These are phyloP conservation scores for Gonapodya prolifera DNA, from an alignment of 192 early-diverging fungal genomes.

Conservation along the genomic window DNA sequence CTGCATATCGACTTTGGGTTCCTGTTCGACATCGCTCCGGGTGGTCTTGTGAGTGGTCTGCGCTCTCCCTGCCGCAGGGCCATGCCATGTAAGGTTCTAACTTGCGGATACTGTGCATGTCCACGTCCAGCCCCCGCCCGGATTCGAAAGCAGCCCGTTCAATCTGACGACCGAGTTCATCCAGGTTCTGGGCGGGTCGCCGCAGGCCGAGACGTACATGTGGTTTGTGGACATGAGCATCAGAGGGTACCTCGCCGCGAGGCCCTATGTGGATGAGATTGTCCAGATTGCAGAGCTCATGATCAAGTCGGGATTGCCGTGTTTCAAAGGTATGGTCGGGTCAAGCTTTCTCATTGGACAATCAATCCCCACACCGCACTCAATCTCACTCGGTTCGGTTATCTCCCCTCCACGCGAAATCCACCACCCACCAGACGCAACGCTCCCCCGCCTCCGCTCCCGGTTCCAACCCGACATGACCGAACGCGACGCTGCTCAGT, in stretches of 20 bases:
- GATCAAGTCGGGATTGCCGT: conserved; percentile 91
- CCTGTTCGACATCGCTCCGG: conserved; percentile 96
- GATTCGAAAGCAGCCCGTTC: conserved; percentile 92
- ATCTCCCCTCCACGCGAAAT: too few species aligned
- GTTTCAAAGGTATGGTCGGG: conserved; percentile 64
- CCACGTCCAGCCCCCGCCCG: too few species aligned
- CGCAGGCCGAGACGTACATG: conserved; percentile 63
- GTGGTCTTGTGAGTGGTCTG: too few species aligned
- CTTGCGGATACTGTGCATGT: too few species aligned
- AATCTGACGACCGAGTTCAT: conserved; percentile 97
- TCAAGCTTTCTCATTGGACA: too few species aligned
- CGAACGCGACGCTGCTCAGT: conserved; percentile 86
- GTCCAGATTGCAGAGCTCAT: conserved; percentile 80
- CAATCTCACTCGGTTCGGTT: too few species aligned
- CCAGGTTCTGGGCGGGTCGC: conserved; percentile 86
- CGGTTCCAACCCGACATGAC: conserved; percentile 83
- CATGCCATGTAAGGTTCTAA: too few species aligned
- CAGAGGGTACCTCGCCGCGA: conserved; percentile 79
- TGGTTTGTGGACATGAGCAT: conserved; percentile 83
- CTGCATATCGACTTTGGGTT: conserved; percentile 99
- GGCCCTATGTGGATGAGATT: conserved; percentile 88
- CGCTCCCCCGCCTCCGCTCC: conserved; percentile 66
- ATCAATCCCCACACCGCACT: too few species aligned
- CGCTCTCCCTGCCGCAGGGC: too few species aligned
- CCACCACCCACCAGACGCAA: too few species aligned